phyloP scores from a whole-genome alignment of 1,139 yeast genomes.

The Williopsis jadinii region DNA sequence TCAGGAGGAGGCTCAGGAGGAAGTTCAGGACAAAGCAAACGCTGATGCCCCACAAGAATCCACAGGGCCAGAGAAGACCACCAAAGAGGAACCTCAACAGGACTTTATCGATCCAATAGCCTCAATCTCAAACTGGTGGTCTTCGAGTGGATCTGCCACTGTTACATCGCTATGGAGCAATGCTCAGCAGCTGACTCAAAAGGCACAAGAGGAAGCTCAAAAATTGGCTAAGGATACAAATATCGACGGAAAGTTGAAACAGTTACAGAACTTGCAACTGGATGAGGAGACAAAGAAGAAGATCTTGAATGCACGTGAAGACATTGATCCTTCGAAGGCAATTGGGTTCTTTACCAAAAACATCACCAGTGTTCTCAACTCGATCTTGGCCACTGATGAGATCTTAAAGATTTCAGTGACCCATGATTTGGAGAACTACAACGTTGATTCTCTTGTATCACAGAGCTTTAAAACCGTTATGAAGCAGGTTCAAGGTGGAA shows the following conservation, averaged over 20 bases:
- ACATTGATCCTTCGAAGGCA: constrained; percentile 15
- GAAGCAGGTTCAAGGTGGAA: constrained; percentile 22
- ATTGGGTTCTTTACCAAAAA: constrained; percentile 33
- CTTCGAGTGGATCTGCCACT: constrained; percentile 63
- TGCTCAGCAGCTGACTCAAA: constrained; percentile 22
- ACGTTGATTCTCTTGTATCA: constrained; percentile 57
- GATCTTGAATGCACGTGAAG: constrained; percentile 12
- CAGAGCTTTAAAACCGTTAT: constrained; percentile 60
- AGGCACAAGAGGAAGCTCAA: constrained; percentile 33
- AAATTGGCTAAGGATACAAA: constrained; percentile 32
- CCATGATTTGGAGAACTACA: constrained; percentile 76
- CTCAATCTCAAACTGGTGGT: constrained; percentile 78
- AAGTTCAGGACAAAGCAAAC: not conserved
- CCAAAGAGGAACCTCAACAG: constrained; percentile 12
- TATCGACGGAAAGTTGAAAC: constrained; percentile 22
- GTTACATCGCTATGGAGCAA: constrained; percentile 65
- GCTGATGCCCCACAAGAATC: not conserved
- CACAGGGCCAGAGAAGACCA: constrained; percentile 3
- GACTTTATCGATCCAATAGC: constrained; percentile 52
- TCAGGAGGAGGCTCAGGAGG: constrained; percentile 5
- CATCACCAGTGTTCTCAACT: constrained; percentile 39
- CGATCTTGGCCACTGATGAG: constrained; percentile 53
- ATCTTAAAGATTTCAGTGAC: constrained; percentile 72
- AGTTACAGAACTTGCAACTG: constrained; percentile 22
- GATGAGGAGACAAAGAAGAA: constrained; percentile 25